These are phyloP conservation scores for Pecoramyces ruminantium DNA, from an alignment of 192 early-diverging fungal species.

Conservation along the genomic window DNA sequence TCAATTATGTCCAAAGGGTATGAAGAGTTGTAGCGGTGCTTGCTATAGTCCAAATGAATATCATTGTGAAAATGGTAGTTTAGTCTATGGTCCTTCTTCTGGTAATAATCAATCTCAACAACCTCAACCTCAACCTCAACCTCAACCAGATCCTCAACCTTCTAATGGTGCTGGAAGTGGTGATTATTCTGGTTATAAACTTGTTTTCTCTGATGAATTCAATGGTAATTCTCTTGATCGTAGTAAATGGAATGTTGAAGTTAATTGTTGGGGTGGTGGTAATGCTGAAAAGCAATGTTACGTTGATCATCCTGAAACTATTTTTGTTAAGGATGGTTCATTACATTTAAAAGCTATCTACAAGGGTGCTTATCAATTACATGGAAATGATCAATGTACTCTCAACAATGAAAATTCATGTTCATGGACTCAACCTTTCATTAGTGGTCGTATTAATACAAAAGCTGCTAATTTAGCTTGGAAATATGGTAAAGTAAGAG, in stretches of 20 bases:
- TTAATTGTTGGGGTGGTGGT: neutral
- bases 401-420: neutral
- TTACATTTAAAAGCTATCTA: neutral
- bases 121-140: neutral
- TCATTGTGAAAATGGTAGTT: neutral
- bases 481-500: neutral
- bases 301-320: neutral
- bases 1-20: neutral
- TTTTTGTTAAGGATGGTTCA: neutral
- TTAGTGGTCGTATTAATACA: neutral
- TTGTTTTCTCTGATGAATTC: neutral
- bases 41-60: neutral
- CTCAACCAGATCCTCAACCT: too few relatives aligned
- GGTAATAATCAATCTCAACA: neutral
- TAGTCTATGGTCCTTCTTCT: neutral
- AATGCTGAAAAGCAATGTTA: neutral
- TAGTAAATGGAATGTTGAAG: neutral
- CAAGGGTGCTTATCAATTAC: neutral
- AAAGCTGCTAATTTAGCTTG: neutral
- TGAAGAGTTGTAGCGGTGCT: neutral
- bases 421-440: neutral
- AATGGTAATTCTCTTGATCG: neutral
- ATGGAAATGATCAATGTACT: neutral
- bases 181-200: neutral
- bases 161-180: too few relatives aligned